Evolutionary conservation across 441 rosid genomes (phyloP).

Genomic region (Pelargonium myrrhifolium): DNA sequence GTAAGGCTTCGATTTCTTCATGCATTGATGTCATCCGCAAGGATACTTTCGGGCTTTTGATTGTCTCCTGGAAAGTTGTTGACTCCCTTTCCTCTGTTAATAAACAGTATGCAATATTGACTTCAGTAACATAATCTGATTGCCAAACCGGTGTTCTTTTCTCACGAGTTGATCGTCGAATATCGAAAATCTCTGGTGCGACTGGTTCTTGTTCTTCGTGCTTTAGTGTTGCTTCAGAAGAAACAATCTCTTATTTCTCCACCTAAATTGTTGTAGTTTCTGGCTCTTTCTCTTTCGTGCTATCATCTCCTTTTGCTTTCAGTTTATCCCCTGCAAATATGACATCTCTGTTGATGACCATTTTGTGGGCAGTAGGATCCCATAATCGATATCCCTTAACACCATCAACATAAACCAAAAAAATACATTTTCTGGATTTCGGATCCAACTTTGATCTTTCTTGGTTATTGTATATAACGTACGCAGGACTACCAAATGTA

Average conservation of each 20-base stretch:
- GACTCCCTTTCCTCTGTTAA: conserved; percentile 11
- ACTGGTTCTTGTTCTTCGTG: conserved; percentile 1
- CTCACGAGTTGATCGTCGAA: not conserved
- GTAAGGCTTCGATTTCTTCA: not conserved
- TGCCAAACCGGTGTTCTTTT: conserved; percentile 1
- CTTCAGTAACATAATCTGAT: conserved; percentile 1
- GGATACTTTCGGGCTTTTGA: too few species aligned
- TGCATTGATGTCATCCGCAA: too few species aligned
- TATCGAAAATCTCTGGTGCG: not conserved
- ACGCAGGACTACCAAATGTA: not conserved
- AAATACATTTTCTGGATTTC: not conserved
- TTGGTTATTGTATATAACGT: conserved; percentile 5
- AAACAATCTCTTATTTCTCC: conserved; percentile 1
- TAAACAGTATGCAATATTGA: conserved; percentile 11
- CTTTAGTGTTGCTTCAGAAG: not conserved
- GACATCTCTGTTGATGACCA: conserved; percentile 3
- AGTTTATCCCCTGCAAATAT: not conserved
- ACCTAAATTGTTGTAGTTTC: not conserved
- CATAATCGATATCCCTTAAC: conserved; percentile 1
- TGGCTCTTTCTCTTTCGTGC: not conserved
- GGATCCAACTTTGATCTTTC: not conserved
- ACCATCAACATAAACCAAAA: conserved; percentile 5
- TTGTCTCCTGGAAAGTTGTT: not conserved
- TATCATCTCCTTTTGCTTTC: not conserved
- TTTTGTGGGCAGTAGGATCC: conserved; percentile 8